Conservation (phyloP, 768 basidiomycete species). For the Cystobasidium tubakii region DNA sequence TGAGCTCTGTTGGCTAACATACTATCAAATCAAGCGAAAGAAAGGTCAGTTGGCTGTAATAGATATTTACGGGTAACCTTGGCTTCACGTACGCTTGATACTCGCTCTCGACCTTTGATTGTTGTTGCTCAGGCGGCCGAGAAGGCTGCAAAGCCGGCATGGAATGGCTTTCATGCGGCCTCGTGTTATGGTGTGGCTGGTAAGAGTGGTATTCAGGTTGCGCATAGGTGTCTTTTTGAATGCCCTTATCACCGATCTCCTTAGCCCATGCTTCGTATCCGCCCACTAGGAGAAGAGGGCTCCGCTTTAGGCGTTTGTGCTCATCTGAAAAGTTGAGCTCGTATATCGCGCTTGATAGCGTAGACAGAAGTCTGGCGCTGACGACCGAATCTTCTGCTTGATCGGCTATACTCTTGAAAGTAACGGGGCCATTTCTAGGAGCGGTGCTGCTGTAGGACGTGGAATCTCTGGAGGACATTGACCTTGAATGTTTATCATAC, state of each 20-base stretch:
- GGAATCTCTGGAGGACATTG: constrained; percentile 55
- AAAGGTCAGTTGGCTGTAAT: no score
- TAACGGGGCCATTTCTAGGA: background rate
- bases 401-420: background rate
- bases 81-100: constrained; percentile 31
- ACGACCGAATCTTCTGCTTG: background rate
- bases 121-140: background rate
- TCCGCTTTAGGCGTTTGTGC: constrained; percentile 57
- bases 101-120: constrained; percentile 5
- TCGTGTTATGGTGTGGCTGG: background rate
- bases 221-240: constrained; percentile 39
- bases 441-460: constrained; percentile 2
- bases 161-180: background rate
- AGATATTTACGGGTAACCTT: no score
- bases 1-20: constrained; percentile 29
- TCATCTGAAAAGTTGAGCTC: constrained; percentile 59
- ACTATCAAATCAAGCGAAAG: constrained; percentile 14
- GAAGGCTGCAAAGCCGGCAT: background rate
- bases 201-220: constrained; percentile 14
- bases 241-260: constrained; percentile 53
- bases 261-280: constrained; percentile 75
- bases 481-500: constrained; percentile 60
- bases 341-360: constrained; percentile 63
- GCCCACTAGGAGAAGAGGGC: constrained; percentile 76
- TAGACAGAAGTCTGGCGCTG: constrained; percentile 6